A percentile compares a stretch with the other conserved stretches of the same genome.
phyloP scores from a whole-genome alignment of 129 eudicot species.

The Escallonia herrerae region DNA sequence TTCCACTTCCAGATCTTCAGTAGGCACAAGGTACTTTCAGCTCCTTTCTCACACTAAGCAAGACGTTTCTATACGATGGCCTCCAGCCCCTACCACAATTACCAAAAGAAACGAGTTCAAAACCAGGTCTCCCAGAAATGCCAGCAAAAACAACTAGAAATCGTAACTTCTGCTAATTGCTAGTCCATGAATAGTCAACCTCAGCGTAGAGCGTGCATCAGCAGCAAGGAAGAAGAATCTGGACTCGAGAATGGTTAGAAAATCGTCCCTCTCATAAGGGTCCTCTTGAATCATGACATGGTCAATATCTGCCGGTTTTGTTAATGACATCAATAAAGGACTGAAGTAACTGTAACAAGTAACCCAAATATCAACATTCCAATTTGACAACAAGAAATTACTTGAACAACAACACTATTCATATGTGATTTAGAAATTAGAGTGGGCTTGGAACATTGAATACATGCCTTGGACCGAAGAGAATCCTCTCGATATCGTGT shows the following conservation, averaged over 20 bases:
- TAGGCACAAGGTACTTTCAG: conserved; percentile 66
- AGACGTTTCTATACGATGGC: conserved; percentile 86
- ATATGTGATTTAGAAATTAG: background rate
- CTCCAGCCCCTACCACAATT: conserved; percentile 76
- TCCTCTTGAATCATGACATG: conserved; percentile 79
- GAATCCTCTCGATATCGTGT: conserved; percentile 70
- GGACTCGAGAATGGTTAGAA: conserved; percentile 61
- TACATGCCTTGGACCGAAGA: conserved; percentile 80
- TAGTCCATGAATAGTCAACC: conserved; percentile 28
- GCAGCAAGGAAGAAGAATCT: conserved; percentile 95
- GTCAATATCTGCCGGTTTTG: conserved; percentile 49
- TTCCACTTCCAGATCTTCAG: conserved; percentile 92
- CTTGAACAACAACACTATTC: background rate
- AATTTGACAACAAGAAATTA: background rate
- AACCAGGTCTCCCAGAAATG: background rate
- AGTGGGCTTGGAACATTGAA: no score
- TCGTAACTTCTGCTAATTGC: no score
- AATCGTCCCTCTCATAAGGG: conserved; percentile 74
- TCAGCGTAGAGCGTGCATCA: conserved; percentile 89
- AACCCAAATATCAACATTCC: background rate
- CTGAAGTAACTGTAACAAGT: conserved; percentile 67
- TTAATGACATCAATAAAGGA: conserved; percentile 78
- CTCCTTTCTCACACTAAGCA: conserved; percentile 75
- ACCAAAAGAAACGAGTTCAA: background rate
- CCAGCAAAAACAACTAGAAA: no score